These are phyloP conservation scores for Albatrellus sp. DNA, from an alignment of 1,284 basidiomycete species.

Conservation along the genomic window DNA sequence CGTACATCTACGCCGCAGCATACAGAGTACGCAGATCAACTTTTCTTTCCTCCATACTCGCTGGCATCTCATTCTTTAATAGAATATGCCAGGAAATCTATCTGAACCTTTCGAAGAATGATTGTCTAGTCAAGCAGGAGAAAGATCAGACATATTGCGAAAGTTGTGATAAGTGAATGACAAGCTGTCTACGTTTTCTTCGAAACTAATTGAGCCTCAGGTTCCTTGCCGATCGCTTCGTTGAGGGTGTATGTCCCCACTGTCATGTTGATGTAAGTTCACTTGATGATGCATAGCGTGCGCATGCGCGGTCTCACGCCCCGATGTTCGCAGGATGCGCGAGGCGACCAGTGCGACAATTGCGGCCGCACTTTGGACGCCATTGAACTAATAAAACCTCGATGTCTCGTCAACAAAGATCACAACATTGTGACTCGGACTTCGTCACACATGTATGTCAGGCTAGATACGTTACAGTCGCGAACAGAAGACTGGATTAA, in stretches of 20 bases:
- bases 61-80: conserved; percentile 7
- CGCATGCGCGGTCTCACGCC: neutral
- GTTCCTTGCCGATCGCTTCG: conserved; percentile 91
- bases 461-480: conserved; percentile 77
- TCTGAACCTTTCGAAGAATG: conserved; percentile 69
- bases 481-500: conserved; percentile 85
- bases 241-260: conserved; percentile 89
- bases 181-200: neutral
- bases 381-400: conserved; percentile 89
- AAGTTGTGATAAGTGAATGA: conserved; percentile 66
- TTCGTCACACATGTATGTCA: conserved; percentile 93
- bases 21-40: conserved; percentile 58
- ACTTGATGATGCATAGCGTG: neutral
- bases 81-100: conserved; percentile 89
- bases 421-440: conserved; percentile 68
- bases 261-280: conserved; percentile 66
- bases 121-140: conserved; percentile 67
- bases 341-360: conserved; percentile 96
- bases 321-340: conserved; percentile 61
- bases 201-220: conserved; percentile 23
- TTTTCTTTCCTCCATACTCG: neutral
- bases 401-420: conserved; percentile 79
- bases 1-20: conserved; percentile 87
- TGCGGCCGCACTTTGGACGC: conserved; percentile 91
- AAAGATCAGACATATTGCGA: conserved; percentile 92